Conservation (phyloP, 805 yeast genomes). For the Yamadazyma laniorum region DNA sequence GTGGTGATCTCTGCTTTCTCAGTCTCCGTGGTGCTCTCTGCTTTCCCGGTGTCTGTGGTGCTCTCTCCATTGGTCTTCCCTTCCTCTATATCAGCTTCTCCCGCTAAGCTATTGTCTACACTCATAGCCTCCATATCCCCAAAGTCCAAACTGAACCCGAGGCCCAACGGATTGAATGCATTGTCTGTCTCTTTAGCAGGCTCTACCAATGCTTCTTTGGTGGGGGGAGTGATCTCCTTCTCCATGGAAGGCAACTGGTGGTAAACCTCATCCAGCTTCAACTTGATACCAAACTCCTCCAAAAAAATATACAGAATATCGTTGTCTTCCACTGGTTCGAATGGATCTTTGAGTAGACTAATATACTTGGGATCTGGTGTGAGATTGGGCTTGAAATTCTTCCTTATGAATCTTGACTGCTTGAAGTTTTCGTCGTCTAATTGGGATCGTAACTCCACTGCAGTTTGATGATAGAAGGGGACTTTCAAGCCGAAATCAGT, state of each 20-base stretch:
- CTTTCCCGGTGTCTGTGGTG: too few species aligned
- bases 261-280: not conserved
- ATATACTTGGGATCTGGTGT: conserved; percentile 10
- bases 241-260: not conserved
- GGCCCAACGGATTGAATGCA: conserved; percentile 6
- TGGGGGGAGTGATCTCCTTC: conserved; percentile 1
- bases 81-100: too few species aligned
- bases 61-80: too few species aligned
- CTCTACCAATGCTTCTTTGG: not conserved
- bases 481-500: conserved; percentile 25
- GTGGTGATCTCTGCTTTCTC: too few species aligned
- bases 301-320: conserved; percentile 9
- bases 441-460: conserved; percentile 18
- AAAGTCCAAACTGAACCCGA: conserved; percentile 14
- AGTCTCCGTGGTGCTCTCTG: too few species aligned
- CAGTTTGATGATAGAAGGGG: conserved; percentile 19
- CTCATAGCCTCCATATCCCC: too few species aligned
- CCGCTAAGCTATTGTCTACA: too few species aligned
- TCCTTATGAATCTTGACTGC: conserved; percentile 15
- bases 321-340: conserved; percentile 11
- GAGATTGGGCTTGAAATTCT: conserved; percentile 10
- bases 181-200: not conserved
- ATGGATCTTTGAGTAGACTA: conserved; percentile 9
- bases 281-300: conserved; percentile 11
- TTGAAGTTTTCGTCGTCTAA: conserved; percentile 26